phyloP scores from a whole-genome alignment of 805 yeast genomes.

The Lachancea fermentati region DNA sequence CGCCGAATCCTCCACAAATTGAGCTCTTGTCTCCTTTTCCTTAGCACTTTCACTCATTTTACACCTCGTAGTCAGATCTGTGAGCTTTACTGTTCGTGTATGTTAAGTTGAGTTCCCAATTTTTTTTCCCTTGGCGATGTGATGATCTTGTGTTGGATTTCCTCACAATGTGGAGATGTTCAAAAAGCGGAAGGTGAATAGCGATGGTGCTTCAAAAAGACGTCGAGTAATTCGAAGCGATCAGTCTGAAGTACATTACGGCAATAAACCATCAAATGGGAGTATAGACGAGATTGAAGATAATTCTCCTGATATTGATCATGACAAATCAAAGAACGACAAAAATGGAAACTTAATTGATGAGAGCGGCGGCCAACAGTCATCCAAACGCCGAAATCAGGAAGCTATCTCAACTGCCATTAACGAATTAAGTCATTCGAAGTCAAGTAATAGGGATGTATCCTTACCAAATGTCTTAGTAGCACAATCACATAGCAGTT shows the following conservation, averaged over 20 bases:
- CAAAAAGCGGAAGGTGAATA: conserved; percentile 19
- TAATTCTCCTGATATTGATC: neutral
- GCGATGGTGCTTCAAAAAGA: conserved; percentile 8
- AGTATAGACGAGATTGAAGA: conserved; percentile 2
- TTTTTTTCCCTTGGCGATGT: neutral
- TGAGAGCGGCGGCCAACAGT: too few relatives aligned
- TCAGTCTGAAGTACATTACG: neutral
- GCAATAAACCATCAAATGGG: too few relatives aligned
- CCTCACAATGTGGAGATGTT: conserved; percentile 15
- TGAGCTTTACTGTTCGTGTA: neutral
- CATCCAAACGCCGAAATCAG: too few relatives aligned
- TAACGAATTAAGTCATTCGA: too few relatives aligned
- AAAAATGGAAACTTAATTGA: neutral
- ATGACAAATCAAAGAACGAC: conserved; percentile 1
- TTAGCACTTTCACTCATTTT: conserved; percentile 9
- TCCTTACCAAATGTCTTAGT: neutral
- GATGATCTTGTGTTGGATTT: neutral
- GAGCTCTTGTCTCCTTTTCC: conserved; percentile 25
- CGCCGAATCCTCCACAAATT: conserved; percentile 21
- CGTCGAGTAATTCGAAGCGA: conserved; percentile 6
- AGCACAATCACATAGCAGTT: neutral
- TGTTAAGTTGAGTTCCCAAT: too few relatives aligned
- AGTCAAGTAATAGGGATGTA: too few relatives aligned
- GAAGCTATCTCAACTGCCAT: too few relatives aligned
- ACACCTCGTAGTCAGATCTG: neutral